Evolutionary conservation across 805 yeast species (phyloP).

Genomic region (Candida arabinofermentans): DNA sequence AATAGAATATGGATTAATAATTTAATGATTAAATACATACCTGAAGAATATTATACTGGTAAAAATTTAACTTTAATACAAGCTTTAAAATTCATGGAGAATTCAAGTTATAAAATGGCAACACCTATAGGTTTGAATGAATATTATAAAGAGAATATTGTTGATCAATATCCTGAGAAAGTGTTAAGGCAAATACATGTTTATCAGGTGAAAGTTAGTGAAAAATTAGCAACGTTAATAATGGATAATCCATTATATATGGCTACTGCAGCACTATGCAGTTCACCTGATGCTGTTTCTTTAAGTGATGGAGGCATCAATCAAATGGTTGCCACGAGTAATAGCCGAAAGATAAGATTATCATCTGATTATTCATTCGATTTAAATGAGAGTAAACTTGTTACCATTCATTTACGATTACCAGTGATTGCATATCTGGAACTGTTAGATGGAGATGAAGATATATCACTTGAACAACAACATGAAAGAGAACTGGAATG

Average conservation of each 20-base stretch:
- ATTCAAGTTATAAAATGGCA: conserved; percentile 33
- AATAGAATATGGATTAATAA: conserved; percentile 53
- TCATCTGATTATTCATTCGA: neutral
- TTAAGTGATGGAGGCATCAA: no score
- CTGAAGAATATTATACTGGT: conserved; percentile 31
- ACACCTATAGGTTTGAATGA: conserved; percentile 13
- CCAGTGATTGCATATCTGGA: neutral
- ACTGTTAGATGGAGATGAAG: neutral
- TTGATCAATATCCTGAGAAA: conserved; percentile 28
- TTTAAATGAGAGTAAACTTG: neutral
- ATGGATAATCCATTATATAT: conserved; percentile 9
- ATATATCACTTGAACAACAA: neutral
- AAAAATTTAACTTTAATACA: conserved; percentile 36
- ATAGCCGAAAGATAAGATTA: neutral
- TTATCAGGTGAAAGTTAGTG: conserved; percentile 15
- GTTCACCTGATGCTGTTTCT: neutral
- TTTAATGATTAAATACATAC: conserved; percentile 37
- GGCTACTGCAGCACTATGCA: conserved; percentile 10
- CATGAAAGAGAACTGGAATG: neutral
- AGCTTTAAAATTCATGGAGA: conserved; percentile 37
- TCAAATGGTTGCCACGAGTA: no score
- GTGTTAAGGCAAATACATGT: conserved; percentile 26
- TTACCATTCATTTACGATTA: neutral
- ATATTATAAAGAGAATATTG: conserved; percentile 14
- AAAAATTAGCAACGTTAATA: conserved; percentile 8